A percentile compares a stretch with the other conserved stretches of the same genome.
phyloP scores from a whole-genome alignment of 805 yeast genomes.

The Kodamaea nitidulidarum region DNA sequence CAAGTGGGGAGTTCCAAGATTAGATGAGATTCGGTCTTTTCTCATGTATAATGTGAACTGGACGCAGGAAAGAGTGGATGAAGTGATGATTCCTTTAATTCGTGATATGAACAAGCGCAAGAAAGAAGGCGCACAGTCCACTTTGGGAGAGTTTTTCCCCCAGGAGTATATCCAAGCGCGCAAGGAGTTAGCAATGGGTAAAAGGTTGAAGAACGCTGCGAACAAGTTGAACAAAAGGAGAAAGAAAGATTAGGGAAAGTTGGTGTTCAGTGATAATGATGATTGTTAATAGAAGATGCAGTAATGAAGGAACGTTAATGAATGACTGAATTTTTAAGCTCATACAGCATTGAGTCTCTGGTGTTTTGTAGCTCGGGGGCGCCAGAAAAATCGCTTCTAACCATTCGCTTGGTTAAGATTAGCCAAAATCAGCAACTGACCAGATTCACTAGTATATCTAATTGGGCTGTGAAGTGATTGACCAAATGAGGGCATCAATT shows the following conservation, averaged over 20 bases:
- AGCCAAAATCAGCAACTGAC: too few species aligned
- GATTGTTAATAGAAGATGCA: too few species aligned
- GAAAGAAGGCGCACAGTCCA: conserved; percentile 52
- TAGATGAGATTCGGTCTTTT: conserved; percentile 71
- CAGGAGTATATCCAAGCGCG: conserved; percentile 47
- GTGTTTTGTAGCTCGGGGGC: too few species aligned
- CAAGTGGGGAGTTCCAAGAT: conserved; percentile 86
- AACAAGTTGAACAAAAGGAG: conserved; percentile 36
- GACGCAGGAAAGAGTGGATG: conserved; percentile 72
- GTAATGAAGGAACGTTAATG: too few species aligned
- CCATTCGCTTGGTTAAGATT: too few species aligned
- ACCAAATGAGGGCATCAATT: too few species aligned
- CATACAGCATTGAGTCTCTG: too few species aligned
- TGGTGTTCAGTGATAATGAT: too few species aligned
- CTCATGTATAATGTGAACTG: conserved; percentile 74
- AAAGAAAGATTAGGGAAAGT: not conserved
- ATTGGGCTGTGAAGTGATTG: too few species aligned
- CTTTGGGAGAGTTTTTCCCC: conserved; percentile 66
- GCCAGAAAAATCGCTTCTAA: too few species aligned
- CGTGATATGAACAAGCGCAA: conserved; percentile 67
- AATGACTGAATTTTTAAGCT: too few species aligned
- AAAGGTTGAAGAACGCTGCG: conserved; percentile 59
- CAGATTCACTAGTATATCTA: too few species aligned
- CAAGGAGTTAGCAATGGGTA: conserved; percentile 50
- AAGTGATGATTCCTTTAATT: conserved; percentile 80